These are phyloP conservation scores for Lentinula boryana DNA, from an alignment of 768 basidiomycete genomes.

Conservation along the genomic window DNA sequence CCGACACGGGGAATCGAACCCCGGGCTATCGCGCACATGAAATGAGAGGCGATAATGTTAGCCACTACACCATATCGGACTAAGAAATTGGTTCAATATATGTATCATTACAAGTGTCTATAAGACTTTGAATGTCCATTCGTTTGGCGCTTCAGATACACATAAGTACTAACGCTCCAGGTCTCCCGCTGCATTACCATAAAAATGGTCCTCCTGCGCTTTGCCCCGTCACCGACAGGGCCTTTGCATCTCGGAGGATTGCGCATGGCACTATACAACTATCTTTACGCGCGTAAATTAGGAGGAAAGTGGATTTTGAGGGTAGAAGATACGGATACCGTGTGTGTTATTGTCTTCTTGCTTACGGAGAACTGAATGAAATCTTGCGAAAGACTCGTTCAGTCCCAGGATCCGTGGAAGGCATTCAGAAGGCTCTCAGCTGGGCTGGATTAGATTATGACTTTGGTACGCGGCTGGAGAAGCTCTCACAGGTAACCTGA, in stretches of 20 bases:
- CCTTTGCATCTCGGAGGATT: conserved; percentile 92
- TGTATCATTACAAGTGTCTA: too few relatives aligned
- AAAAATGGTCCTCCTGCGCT: conserved; percentile 66
- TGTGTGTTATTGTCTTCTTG: conserved; percentile 27
- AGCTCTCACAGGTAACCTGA: neutral
- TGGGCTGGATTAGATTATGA: conserved; percentile 95
- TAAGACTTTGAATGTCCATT: too few relatives aligned
- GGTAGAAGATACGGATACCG: conserved; percentile 94
- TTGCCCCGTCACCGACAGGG: conserved; percentile 97
- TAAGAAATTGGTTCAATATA: neutral
- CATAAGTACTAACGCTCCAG: too few relatives aligned
- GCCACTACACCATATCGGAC: neutral
- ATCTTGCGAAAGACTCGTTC: conserved; percentile 53
- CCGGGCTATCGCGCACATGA: neutral
- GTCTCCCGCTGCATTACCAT: neutral
- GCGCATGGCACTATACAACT: conserved; percentile 89
- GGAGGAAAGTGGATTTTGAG: conserved; percentile 89
- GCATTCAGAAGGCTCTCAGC: conserved; percentile 64
- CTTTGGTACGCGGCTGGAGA: conserved; percentile 53
- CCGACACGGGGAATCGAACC: neutral
- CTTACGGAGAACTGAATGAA: neutral
- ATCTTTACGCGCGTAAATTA: conserved; percentile 74
- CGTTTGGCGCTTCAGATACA: too few relatives aligned
- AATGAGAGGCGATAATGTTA: neutral
- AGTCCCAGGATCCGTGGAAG: conserved; percentile 82